phyloP scores from a whole-genome alignment of 768 basidiomycete species.

The Agrocybe praecox region DNA sequence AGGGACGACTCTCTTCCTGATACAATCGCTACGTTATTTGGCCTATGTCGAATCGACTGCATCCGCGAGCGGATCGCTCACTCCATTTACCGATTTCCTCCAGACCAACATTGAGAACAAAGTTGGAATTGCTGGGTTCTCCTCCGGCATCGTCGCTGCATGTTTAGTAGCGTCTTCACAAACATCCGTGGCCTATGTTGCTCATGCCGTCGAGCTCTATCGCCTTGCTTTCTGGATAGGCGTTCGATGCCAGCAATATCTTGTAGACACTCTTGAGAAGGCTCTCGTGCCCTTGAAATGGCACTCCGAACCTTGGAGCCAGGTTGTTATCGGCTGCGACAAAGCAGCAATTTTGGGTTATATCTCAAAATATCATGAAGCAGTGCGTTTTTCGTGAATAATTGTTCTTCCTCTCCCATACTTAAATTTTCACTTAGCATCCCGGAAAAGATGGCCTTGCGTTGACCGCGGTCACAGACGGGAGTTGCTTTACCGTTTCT shows the following conservation, averaged over 20 bases:
- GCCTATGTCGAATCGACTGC: slow-evolving; percentile 33
- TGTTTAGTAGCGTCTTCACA: slow-evolving; percentile 50
- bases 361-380: slow-evolving; percentile 26
- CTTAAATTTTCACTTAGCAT: slow-evolving; percentile 8
- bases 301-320: slow-evolving; percentile 43
- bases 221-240: slow-evolving; percentile 57
- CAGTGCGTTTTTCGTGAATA: slow-evolving; percentile 5
- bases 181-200: slow-evolving; percentile 41
- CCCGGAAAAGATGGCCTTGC: slow-evolving; percentile 29
- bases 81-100: slow-evolving; percentile 28
- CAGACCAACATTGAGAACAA: slow-evolving; percentile 32
- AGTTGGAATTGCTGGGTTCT: slow-evolving; percentile 51
- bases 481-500: slow-evolving; percentile 54
- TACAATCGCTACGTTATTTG: slow-evolving; percentile 59
- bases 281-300: background rate
- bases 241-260: slow-evolving; percentile 43
- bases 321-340: slow-evolving; percentile 37
- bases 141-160: slow-evolving; percentile 59
- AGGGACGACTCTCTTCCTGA: slow-evolving; percentile 48
- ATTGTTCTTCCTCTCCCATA: background rate
- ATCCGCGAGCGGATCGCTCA: slow-evolving; percentile 7
- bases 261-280: slow-evolving; percentile 22
- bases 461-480: slow-evolving; percentile 54
- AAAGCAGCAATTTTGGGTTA: slow-evolving; percentile 21
- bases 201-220: slow-evolving; percentile 46